Percentiles rank a stretch among this genome's conserved stretches.
Evolutionary conservation across 257 asterid genomes (phyloP).

Genomic region (Perilla frutescens): DNA sequence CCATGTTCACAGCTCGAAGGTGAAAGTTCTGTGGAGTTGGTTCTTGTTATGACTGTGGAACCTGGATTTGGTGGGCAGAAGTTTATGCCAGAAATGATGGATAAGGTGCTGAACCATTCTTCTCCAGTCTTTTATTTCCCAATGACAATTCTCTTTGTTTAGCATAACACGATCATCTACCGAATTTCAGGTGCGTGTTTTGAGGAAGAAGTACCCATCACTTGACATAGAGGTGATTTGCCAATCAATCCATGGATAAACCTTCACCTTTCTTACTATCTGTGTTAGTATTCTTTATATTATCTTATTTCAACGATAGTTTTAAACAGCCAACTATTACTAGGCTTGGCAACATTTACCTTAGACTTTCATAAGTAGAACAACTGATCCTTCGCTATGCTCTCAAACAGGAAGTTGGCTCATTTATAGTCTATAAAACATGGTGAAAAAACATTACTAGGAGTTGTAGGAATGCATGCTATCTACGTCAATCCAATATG

Average conservation of each 20-base stretch:
- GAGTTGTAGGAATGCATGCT: no score
- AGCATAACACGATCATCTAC: background rate
- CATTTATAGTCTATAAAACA: no score
- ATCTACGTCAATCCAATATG: no score
- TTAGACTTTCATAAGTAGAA: no score
- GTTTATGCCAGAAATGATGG: slow-evolving; percentile 94
- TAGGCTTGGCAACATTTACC: no score
- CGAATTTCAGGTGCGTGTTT: slow-evolving; percentile 58
- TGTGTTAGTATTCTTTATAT: slow-evolving; percentile 4
- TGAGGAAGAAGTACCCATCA: slow-evolving; percentile 74
- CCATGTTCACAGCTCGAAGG: slow-evolving; percentile 60
- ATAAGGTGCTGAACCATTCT: slow-evolving; percentile 59
- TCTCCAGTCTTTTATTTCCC: slow-evolving; percentile 14
- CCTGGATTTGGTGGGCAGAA: slow-evolving; percentile 99
- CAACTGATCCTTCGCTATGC: no score
- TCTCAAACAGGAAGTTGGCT: no score
- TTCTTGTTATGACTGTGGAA: slow-evolving; percentile 94
- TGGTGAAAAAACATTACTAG: no score
- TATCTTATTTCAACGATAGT: no score
- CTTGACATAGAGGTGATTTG: slow-evolving; percentile 79
- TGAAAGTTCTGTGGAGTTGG: slow-evolving; percentile 75
- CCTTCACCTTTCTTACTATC: no score
- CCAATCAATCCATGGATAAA: no score
- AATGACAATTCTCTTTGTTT: background rate
- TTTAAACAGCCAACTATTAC: no score